phyloP scores from a whole-genome alignment of 768 basidiomycete genomes.

The Tephrocybe sp. region DNA sequence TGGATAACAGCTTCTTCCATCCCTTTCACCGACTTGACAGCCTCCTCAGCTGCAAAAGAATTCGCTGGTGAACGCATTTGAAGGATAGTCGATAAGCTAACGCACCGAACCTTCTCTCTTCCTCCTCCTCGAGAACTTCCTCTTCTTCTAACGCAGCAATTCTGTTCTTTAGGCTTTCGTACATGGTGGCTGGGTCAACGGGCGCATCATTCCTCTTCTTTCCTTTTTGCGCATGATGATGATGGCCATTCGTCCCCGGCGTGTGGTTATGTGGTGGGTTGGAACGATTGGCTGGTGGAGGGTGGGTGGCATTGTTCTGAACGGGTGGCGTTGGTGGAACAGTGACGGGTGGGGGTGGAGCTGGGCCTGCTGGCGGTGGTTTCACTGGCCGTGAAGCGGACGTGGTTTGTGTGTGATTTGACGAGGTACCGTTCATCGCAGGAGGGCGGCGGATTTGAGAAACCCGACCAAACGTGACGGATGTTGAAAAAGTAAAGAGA shows the following conservation, averaged over 20 bases:
- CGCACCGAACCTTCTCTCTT: slow-evolving; percentile 75
- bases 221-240: slow-evolving; percentile 45
- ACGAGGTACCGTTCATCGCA: slow-evolving; percentile 49
- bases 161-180: slow-evolving; percentile 83
- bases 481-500: slow-evolving; percentile 13
- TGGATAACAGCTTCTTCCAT: slow-evolving; percentile 82
- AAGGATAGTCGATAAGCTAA: slow-evolving; percentile 12
- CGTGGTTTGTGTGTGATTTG: slow-evolving; percentile 30
- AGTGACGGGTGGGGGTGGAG: slow-evolving; percentile 58
- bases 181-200: slow-evolving; percentile 82
- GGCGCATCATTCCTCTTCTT: slow-evolving; percentile 76
- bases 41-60: slow-evolving; percentile 69
- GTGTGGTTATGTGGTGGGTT: slow-evolving; percentile 30
- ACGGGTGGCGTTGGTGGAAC: slow-evolving; percentile 56
- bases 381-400: slow-evolving; percentile 42
- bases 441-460: slow-evolving; percentile 16
- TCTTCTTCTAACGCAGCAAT: slow-evolving; percentile 90
- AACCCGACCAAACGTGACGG: slow-evolving; percentile 16
- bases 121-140: slow-evolving; percentile 83
- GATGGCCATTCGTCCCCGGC: slow-evolving; percentile 41
- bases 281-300: slow-evolving; percentile 25
- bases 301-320: slow-evolving; percentile 32
- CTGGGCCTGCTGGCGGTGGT: slow-evolving; percentile 55
- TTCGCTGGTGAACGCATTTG: slow-evolving; percentile 15
- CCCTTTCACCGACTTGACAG: slow-evolving; percentile 80